Evolutionary conservation across 257 asterid species (phyloP).

Genomic region (Dorcoceras hygrometricum): DNA sequence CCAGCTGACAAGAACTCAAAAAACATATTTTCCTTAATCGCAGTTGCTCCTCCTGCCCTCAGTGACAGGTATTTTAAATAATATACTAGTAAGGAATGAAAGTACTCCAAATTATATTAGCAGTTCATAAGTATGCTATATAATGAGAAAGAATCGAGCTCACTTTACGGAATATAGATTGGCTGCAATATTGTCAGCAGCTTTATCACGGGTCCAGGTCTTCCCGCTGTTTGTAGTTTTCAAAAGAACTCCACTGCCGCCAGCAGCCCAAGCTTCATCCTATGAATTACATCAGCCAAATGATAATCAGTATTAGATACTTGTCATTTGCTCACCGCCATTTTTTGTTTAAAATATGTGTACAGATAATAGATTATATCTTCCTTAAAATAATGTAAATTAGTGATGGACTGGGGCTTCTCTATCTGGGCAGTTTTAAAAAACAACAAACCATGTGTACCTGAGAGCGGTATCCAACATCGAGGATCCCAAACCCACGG

Average conservation of each 20-base stretch:
- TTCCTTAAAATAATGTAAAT: not conserved
- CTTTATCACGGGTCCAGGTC: slow-evolving; percentile 89
- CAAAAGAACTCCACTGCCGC: slow-evolving; percentile 89
- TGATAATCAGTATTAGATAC: slow-evolving; percentile 6
- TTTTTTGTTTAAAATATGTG: too few relatives aligned
- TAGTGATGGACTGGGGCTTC: too few relatives aligned
- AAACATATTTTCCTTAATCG: not conserved
- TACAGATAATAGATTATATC: not conserved
- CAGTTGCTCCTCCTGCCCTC: not conserved
- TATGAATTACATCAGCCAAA: slow-evolving; percentile 26
- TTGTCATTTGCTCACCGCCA: not conserved
- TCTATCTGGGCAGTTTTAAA: slow-evolving; percentile 9
- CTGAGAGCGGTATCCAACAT: slow-evolving; percentile 81
- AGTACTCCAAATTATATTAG: slow-evolving; percentile 4
- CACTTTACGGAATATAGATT: slow-evolving; percentile 94
- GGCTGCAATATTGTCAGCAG: slow-evolving; percentile 96
- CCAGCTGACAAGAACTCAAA: not conserved
- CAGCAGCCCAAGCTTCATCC: slow-evolving; percentile 99
- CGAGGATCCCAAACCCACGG: slow-evolving; percentile 91
- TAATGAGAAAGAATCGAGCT: slow-evolving; percentile 32
- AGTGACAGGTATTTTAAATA: not conserved
- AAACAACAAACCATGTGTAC: slow-evolving; percentile 28
- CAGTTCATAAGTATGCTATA: slow-evolving; percentile 4
- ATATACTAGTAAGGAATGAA: not conserved
- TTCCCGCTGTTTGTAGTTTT: slow-evolving; percentile 88